Evolutionary conservation across 768 basidiomycete species (phyloP), one percentile per base, ranked within the genome.

Genomic region (Collybiopsis confluens): DNA sequence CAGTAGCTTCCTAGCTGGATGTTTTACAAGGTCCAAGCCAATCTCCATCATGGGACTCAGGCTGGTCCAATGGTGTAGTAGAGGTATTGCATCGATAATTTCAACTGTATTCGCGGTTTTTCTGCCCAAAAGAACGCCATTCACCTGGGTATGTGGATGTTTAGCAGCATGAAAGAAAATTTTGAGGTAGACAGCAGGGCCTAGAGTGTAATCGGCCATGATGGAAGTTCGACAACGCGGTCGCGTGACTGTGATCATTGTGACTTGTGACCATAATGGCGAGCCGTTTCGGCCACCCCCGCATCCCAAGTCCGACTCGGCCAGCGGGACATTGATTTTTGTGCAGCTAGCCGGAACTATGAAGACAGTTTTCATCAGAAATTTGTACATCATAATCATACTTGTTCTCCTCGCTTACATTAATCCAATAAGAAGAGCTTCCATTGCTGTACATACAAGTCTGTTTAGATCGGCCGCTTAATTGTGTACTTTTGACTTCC

Each of bases 11-110:
- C 27, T 1, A 24, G 21, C 42, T 40, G 16, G 18, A 16, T 26
- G 69, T 83, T n/a, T 59, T 59, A 88, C 89, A 62, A 90, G 70
- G 61, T 89, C 87, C 38, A 91, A 76, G 23, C 88, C 90, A 56
- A 90, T 83, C 64, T 91, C 89, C 86, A 90, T 90, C 84, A 88
- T 88, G 3, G 88, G 87, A 56, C 85, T 87, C 50, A 93, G 74
- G 60, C 79, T 85, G 6, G 88, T 90, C 90, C 90, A 92, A 64
- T 90, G 84, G 63, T 93, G 90, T 47, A 90, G 77, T 33, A 93
- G 73, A 15, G 91, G 91, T 36, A 93, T 73, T 2, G 83, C 78
- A 62, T 92, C 89, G 45, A 73, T 69, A 45, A 88, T 77, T 51
- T 66, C 65, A 40, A 88, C 77, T 1, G 42, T 64, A 2, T 68